Evolutionary conservation across 805 yeast genomes (phyloP).

Genomic region (Kregervanrija fluxuum): DNA sequence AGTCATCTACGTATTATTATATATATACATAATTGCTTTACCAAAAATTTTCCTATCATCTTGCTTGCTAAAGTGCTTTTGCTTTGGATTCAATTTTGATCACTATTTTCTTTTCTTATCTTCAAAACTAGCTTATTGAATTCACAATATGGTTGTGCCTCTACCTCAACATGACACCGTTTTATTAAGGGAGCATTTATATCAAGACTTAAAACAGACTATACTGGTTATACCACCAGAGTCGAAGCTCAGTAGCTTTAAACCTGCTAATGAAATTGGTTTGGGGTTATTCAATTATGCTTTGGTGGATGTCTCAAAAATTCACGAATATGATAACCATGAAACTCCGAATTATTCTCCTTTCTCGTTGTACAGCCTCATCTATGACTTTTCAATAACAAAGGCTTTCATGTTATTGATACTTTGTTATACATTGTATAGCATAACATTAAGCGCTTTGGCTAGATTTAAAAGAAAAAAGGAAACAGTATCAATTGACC

Average conservation of each 20-base stretch:
- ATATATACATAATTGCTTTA: too few species aligned
- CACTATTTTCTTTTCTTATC: neutral
- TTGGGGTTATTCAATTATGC: conserved; percentile 24
- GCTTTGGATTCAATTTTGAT: neutral
- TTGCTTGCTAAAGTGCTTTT: neutral
- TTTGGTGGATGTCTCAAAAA: conserved; percentile 10
- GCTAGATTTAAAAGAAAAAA: too few species aligned
- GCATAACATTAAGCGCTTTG: too few species aligned
- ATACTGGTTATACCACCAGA: conserved; percentile 24
- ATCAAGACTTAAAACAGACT: conserved; percentile 18
- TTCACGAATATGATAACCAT: too few species aligned
- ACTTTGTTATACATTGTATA: too few species aligned
- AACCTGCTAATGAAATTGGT: conserved; percentile 24
- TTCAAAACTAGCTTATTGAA: neutral
- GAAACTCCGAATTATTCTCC: too few species aligned
- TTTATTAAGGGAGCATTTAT: conserved; percentile 28
- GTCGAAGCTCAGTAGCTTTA: conserved; percentile 19
- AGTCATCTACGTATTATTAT: too few species aligned
- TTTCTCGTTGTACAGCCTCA: too few species aligned
- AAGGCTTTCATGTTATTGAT: too few species aligned
- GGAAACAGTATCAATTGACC: too few species aligned
- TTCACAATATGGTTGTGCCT: conserved; percentile 24
- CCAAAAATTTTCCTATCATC: neutral
- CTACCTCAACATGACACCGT: conserved; percentile 26
- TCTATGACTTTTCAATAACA: too few species aligned